Base-by-base conservation (phyloP, 257 asterid genomes). In the Solanum etuberosum region DNA sequence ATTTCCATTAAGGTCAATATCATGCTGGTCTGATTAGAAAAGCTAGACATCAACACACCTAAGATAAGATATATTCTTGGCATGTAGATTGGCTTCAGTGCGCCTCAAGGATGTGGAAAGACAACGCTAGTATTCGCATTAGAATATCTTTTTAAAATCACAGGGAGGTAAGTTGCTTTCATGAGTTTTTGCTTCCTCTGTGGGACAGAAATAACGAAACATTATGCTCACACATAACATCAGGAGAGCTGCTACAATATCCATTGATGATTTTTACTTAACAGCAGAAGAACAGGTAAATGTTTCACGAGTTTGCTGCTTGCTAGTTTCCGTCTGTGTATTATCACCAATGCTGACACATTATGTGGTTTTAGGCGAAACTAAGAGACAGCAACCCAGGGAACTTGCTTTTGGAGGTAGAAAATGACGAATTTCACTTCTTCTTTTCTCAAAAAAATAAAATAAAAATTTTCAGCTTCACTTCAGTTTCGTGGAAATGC, bases 51-150 rank as follows among this genome's bases (percentile, higher is more conserved):
- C 32, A 48, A 43, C 32, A 70, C 42, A 4, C 54, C 27, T 43
- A 70, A 85, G 67, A 29, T 20, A 43, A 43, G 68, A 16, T 81
- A 29, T 59, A 21, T 38, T 42, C 67, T 78, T 70, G 71, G 74
- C 43, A 63, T 92, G 96, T 93, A 97, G 99, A 97, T 97, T 91
- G 99, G 99, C 86, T 96, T 97, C 90, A 97, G 99, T 88, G 99
- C 99, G 18, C 99, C 99, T 23, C 99, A 97, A 92, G 99, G 99
- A 78, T 96, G 99, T 91, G 99, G 99, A 80, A 97, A 97, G 89
- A 96, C 99, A 12, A 96, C 99, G 2, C 98, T 97, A 40, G 99
- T 96, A 88, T 96, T 96, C 87, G 99, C 99, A 83, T 91, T 97
- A 89, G 94, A 95, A 85, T 96, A 91, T 90, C 98, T 97, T 88